Conservation (phyloP, 2,329 filamentous ascomycete genomes). For the Aureobasidium mangrovei region DNA sequence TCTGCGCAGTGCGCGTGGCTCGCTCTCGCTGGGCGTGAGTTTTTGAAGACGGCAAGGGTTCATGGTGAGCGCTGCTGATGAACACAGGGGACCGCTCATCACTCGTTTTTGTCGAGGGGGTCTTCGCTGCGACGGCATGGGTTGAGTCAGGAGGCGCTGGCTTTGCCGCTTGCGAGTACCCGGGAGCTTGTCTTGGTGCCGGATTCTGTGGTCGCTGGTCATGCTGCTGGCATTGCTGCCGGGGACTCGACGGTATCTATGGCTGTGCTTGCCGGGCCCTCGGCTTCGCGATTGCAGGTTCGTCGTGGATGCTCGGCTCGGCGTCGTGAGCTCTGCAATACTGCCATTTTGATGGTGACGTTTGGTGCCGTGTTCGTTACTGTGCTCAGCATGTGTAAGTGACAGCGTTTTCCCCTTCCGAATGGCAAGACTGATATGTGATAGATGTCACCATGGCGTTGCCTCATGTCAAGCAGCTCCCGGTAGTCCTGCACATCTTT, state of each 20-base stretch:
- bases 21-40: background rate
- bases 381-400: constrained; percentile 3
- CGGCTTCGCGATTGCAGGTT: background rate
- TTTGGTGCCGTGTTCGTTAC: background rate
- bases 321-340: background rate
- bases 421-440: background rate
- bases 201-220: background rate
- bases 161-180: constrained; percentile 1
- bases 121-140: background rate
- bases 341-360: background rate
- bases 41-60: background rate
- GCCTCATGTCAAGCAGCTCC: background rate
- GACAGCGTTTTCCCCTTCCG: background rate
- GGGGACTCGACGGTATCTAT: no score
- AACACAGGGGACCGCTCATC: background rate
- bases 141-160: background rate
- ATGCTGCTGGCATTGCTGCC: background rate
- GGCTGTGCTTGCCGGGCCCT: no score
- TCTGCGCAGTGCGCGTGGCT: constrained; percentile 1
- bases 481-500: background rate
- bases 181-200: background rate
- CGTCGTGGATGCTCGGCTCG: background rate
- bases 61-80: background rate
- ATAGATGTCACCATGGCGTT: background rate
- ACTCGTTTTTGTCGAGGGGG: background rate